A percentile compares a stretch with the other conserved stretches of the same genome.
Evolutionary conservation across 1,284 basidiomycete genomes (phyloP).

Genomic region (Papiliotrema flavescens): DNA sequence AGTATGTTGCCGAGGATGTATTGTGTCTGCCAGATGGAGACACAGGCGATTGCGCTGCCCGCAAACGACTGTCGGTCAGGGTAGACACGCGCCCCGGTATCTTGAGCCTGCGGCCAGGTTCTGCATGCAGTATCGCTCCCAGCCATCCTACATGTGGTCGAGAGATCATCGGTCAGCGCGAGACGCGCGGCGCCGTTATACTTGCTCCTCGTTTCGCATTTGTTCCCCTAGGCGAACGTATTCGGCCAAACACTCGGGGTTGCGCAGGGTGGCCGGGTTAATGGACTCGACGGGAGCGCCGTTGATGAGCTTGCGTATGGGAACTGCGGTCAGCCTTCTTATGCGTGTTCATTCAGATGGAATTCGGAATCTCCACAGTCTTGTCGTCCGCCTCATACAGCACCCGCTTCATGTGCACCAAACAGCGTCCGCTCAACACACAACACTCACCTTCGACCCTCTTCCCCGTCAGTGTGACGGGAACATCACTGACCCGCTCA

Average conservation of each 20-base stretch:
- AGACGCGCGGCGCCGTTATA: not conserved
- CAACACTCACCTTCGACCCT: conserved; percentile 58
- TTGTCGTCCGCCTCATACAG: not conserved
- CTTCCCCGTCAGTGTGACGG: conserved; percentile 82
- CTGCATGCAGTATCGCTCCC: too few relatives aligned
- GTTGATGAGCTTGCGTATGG: conserved; percentile 62
- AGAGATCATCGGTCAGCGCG: too few relatives aligned
- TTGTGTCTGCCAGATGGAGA: too few relatives aligned
- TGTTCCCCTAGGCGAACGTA: conserved; percentile 60
- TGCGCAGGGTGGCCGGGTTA: conserved; percentile 71
- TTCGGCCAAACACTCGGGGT: conserved; percentile 67
- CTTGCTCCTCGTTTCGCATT: conserved; percentile 52
- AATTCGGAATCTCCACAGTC: too few relatives aligned
- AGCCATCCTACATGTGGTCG: too few relatives aligned
- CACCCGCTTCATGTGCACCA: not conserved
- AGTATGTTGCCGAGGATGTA: too few relatives aligned
- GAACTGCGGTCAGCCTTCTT: conserved; percentile 21
- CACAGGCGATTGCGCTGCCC: too few relatives aligned
- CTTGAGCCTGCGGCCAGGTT: too few relatives aligned
- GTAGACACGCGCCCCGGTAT: too few relatives aligned
- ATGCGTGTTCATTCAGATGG: too few relatives aligned
- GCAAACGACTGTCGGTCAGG: too few relatives aligned
- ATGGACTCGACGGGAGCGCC: conserved; percentile 66
- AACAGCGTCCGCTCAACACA: not conserved
- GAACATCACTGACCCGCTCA: conserved; percentile 66